phyloP scores from a whole-genome alignment of 2,329 filamentous ascomycete species.

The Cladosporium oxysporum region DNA sequence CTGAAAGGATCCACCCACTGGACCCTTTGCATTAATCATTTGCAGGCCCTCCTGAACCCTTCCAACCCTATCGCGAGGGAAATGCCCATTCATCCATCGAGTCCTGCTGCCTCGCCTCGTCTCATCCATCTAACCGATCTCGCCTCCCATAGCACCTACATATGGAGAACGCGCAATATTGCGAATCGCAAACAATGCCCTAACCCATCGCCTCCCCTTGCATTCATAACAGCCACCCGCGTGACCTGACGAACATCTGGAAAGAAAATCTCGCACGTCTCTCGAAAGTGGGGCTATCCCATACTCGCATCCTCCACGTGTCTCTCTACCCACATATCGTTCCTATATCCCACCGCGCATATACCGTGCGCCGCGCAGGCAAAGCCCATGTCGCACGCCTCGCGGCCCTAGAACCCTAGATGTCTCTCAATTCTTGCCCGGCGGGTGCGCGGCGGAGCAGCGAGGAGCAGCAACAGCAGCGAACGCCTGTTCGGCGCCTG shows the following conservation, averaged over 20 bases:
- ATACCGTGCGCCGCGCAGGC: slow-evolving; percentile 1
- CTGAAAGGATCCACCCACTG: neutral
- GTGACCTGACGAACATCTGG: neutral
- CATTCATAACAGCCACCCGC: neutral
- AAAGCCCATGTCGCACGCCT: slow-evolving; percentile 1
- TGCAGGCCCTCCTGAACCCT: slow-evolving; percentile 8
- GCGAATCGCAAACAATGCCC: neutral
- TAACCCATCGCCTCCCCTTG: neutral
- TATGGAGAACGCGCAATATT: neutral
- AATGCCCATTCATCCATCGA: neutral
- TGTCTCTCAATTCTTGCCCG: neutral
- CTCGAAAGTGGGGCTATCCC: neutral
- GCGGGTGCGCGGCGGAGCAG: neutral
- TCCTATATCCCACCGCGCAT: slow-evolving; percentile 8
- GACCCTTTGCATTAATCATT: neutral
- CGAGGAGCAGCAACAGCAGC: no score
- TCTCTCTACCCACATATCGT: neutral
- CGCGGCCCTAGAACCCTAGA: neutral
- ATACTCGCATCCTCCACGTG: slow-evolving; percentile 2
- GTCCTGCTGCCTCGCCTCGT: neutral
- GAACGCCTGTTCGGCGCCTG: slow-evolving; percentile 17
- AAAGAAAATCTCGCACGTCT: neutral
- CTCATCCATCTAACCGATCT: slow-evolving; percentile 1
- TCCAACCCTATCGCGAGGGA: neutral
- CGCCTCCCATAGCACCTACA: neutral